Base-by-base conservation (phyloP, 768 basidiomycete species). In the Russula sp. region DNA sequence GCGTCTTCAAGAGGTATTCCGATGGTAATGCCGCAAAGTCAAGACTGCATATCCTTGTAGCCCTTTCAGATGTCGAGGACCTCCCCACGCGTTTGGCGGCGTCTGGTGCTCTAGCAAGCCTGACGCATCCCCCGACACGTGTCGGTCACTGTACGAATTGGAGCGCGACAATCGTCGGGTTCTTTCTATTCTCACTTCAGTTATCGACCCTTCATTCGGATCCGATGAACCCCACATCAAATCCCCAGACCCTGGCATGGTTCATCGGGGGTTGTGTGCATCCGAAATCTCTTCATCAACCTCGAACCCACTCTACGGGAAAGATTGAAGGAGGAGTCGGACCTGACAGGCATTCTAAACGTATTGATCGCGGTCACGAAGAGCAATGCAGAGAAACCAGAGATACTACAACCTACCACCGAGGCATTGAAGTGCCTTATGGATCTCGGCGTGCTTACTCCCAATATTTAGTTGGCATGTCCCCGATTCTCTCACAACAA, bases 21-120 rank as follows among this genome's bases (percentile, higher is more conserved):
- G 75, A 66, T 32, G 74, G 74, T 36, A 75, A 75, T 22, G 71
- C 75, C 7, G 76, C 80, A 0, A 83, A 79, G 71, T 86, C 88
- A 20, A 89, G 88, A 73, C 76, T 98, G 1, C 89, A 92, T 64
- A 77, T 98, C 42, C 75, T 98, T 24, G 73, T 96, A 46, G 94
- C 94, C 5, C 77, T 99, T 51, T 88, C 90, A 2, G 89, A 94
- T 67, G 85, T 92, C 16, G 88, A 94, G 28, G 97, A 99, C 76
- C 57, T 86, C 10, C 83, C 84, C 8, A 99, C 96, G 3, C 83
- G 90, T 38, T 73, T 92, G 18, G 96, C 96, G n/a, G 92, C 95
- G 1, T 87, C 91, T 0, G 96, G 95, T 20, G 90, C 94, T 3
- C 77, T 98, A 46, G 94, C 96, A 5, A 88, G 86, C 32, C 75